Conservation (phyloP, 495 filamentous ascomycete species). For the Elasticomyces elasticus region DNA sequence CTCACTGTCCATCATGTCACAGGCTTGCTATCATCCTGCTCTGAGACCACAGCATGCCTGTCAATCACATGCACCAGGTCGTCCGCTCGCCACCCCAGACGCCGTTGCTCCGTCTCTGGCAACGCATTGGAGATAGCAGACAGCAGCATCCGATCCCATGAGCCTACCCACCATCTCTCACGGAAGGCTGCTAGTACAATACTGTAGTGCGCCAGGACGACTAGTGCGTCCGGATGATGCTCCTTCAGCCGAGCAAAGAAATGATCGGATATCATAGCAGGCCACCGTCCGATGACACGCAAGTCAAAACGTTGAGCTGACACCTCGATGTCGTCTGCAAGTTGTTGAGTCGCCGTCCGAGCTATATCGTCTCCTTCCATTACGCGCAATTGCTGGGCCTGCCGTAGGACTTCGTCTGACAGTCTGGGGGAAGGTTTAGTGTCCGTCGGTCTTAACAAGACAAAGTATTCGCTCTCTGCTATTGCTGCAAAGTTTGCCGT, state of each 20-base stretch:
- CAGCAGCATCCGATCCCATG: constrained; percentile 5
- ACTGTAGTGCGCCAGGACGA: constrained; percentile 5
- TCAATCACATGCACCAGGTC: constrained; percentile 1
- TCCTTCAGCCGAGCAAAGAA: constrained; percentile 4
- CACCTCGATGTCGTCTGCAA: constrained; percentile 1
- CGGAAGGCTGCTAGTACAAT: constrained; percentile 6
- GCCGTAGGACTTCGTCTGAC: not conserved
- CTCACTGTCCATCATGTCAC: not conserved
- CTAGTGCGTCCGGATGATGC: constrained; percentile 4
- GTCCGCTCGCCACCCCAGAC: not conserved
- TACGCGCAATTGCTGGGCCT: not conserved
- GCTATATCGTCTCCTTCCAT: not conserved
- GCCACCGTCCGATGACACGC: constrained; percentile 5
- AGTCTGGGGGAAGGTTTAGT: not conserved
- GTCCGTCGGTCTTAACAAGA: not conserved
- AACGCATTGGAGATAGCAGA: not conserved
- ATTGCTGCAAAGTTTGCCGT: not conserved
- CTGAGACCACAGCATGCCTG: not conserved
- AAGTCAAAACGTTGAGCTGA: not conserved
- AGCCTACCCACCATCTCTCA: constrained; percentile 7
- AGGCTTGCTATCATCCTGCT: not conserved
- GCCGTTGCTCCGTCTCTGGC: not conserved
- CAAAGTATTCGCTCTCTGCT: not conserved
- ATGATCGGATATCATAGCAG: not conserved
- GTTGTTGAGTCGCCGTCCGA: not conserved